Evolutionary conservation across 768 basidiomycete species (phyloP), one percentile per base, ranked within the genome.

Genomic region (Amanita molliuscula): DNA sequence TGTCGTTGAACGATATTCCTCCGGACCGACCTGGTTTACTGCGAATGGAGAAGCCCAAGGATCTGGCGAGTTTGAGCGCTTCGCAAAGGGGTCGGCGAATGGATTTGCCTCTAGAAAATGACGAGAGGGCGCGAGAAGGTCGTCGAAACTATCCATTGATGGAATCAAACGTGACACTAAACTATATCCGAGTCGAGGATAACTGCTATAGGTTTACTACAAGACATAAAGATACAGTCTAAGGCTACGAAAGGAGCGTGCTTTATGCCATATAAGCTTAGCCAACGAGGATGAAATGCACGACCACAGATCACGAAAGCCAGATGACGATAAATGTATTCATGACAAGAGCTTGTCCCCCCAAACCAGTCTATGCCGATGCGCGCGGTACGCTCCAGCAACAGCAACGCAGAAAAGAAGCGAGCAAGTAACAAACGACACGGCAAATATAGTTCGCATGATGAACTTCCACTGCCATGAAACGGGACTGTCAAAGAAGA

Each of bases 301-400:
- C 8, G 29, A 29, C 29, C 29, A 29, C 29, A 29, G 29, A 10
- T 29, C 29, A 11, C 29, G 10, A 29, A 29, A 33, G 13, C 48
- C 11, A 16, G 25, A 28, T 11, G 13, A 33, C 26, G 29, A 9
- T 20, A 11, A 31, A 10, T n/a, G 34, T 6, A 4, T 51, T 72
- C 63, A 88, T 40, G 80, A 84, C 75, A 88, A 83, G 50, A 89
- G 69, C 46, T 79, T 76, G 58, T 85, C 84, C 45, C 87, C 87
- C 84, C 85, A 89, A 11, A 89, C 77, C 18, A 87, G 75, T 36
- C 84, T 69, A 57, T 86, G 79, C 56, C 81, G 72, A 61, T 89
- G 83, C 18, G 86, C 87, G 33, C 81, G 72, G 53, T 84, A 82
- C 21, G 78, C 85, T 26, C 85, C 87, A 20, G 71, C 69, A 16